Conservation (phyloP, 75 land plant species). For the Isoetes taiwanensis region DNA sequence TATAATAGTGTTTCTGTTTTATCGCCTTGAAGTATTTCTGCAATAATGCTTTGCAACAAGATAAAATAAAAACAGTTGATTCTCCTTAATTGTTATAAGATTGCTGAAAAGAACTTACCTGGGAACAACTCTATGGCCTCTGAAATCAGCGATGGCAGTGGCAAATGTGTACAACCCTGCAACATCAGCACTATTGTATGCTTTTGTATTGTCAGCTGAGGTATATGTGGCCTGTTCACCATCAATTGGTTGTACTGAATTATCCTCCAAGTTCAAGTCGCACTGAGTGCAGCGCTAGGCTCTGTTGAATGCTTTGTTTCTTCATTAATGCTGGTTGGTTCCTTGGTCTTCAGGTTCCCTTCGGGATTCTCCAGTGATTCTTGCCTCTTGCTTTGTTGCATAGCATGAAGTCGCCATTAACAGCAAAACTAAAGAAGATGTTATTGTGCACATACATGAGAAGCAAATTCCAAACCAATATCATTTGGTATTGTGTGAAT, state of each 20-base stretch:
- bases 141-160: neutral
- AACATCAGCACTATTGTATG: constrained; percentile 6
- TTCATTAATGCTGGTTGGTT: neutral
- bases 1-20: constrained; percentile 93
- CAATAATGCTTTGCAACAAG: constrained; percentile 80
- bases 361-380: constrained; percentile 3
- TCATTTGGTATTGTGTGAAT: too few relatives aligned
- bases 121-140: constrained; percentile 25
- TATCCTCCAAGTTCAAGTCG: neutral
- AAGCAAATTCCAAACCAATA: neutral
- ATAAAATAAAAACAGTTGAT: too few relatives aligned
- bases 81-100: too few relatives aligned
- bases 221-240: constrained; percentile 6
- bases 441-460: constrained; percentile 99
- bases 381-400: constrained; percentile 30
- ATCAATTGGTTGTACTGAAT: neutral
- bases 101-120: constrained; percentile 43
- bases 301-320: neutral
- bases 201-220: constrained; percentile 6
- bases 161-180: neutral
- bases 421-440: constrained; percentile 98
- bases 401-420: constrained; percentile 77
- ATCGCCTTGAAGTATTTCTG: constrained; percentile 98
- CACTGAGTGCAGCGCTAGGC: neutral
- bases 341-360: neutral